Conservation (phyloP, 1,284 basidiomycete species). For the Malassezia slooffiae region DNA sequence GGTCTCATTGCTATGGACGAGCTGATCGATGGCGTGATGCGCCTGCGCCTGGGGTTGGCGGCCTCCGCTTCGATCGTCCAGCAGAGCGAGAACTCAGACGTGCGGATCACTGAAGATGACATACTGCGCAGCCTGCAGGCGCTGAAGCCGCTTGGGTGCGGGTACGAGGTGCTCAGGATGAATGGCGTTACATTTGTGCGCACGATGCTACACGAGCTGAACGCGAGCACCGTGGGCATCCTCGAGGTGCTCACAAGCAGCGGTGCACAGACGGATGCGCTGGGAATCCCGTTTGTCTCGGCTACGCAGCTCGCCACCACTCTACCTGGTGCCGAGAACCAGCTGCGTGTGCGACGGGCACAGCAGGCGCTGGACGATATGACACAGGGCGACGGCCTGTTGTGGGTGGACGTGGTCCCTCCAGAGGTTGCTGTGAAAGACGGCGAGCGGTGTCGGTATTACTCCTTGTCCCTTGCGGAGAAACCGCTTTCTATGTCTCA, state of each 20-base stretch:
- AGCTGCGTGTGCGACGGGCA: constrained; percentile 69
- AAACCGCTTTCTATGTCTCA: too few species aligned
- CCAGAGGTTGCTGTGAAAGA: neutral
- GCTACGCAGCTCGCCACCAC: constrained; percentile 49
- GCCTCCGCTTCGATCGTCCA: neutral
- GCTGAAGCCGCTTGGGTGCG: constrained; percentile 72
- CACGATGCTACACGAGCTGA: constrained; percentile 47
- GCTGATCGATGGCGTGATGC: constrained; percentile 64
- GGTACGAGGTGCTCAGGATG: constrained; percentile 59
- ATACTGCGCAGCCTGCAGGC: constrained; percentile 74
- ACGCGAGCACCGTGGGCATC: constrained; percentile 46
- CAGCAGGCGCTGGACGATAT: constrained; percentile 73
- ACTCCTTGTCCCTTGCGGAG: neutral
- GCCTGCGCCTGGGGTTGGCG: constrained; percentile 55
- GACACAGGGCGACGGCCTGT: constrained; percentile 75
- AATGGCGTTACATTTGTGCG: constrained; percentile 46
- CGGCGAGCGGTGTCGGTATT: constrained; percentile 3
- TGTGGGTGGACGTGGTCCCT: constrained; percentile 64
- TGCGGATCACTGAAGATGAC: constrained; percentile 63
- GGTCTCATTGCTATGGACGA: constrained; percentile 82
- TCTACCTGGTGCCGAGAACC: constrained; percentile 52
- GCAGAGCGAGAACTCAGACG: neutral
- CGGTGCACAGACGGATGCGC: constrained; percentile 3
- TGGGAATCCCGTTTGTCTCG: constrained; percentile 49
- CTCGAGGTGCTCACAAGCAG: constrained; percentile 49